Base-by-base conservation (phyloP, 2,329 filamentous ascomycete species). In the Neopestalotiopsis rosae region DNA sequence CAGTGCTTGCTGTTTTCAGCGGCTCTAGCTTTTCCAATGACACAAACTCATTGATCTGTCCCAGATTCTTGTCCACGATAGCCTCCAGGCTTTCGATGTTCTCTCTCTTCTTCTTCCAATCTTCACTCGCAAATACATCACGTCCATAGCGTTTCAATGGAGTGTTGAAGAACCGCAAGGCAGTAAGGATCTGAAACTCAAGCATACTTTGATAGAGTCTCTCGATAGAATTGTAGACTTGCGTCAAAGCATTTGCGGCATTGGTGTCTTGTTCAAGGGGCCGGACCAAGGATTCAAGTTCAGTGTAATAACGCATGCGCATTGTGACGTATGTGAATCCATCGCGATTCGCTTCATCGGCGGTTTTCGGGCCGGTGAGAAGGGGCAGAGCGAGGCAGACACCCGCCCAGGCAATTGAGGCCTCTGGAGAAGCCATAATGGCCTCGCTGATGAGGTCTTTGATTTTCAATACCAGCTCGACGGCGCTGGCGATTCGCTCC, bases 321-420 rank as follows among this genome's bases (percentile, higher is more conserved):
- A 74, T 68, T 5, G 76, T 78, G 28, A 81, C 77, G 49, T 81
- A 80, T 14, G 68, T 69, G 38, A 83, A 78, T 0, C 80, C 80
- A 10, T 77, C 70, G 2, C 52, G 40, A 62, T 79, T 80, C 12
- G 77, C 79, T 56, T 74, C 74, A 0, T 76, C 71, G 7, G 73
- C 78, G 1, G 71, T 70, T 7, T 24, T 68, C 4, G 76, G 76
- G 62, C 77, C 79, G 6, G 72, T 79, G 59, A 82, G 74, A 5
- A 82, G 72, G 0, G 79, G 79, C 2, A 82, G 75, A 52, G 81
- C 62, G n/a, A 81, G 65, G 70, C 74, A 79, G 71, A 82, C 77
- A 71, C 81, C 82, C 4, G 75, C 76, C 77, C 76, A 78, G 2
- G 68, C 75, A 6, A 79, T 67, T 6, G 78, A 79, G 28, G 76